phyloP scores from a whole-genome alignment of 2,329 filamentous ascomycete genomes.

The Fusarium piperis region DNA sequence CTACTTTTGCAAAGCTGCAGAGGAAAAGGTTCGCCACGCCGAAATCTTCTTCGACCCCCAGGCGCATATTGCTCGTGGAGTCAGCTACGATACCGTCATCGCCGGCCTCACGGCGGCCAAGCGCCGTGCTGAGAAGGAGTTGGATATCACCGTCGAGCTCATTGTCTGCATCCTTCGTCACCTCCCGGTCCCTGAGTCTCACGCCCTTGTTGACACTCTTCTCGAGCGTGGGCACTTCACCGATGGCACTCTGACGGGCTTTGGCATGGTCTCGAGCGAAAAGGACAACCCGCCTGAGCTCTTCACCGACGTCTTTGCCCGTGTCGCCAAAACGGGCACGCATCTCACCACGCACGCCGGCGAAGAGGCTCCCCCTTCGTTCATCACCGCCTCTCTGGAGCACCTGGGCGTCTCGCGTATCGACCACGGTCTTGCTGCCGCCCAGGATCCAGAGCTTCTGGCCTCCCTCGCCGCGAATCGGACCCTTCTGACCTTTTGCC shows the following conservation, averaged over 20 bases:
- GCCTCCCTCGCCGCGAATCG: conserved; percentile 64
- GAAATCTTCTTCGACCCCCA: conserved; percentile 87
- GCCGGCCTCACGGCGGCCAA: conserved; percentile 70
- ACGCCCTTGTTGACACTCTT: conserved; percentile 48
- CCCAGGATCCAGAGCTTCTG: conserved; percentile 68
- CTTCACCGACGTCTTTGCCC: conserved; percentile 69
- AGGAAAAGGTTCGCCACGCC: conserved; percentile 74
- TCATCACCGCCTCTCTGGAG: conserved; percentile 72
- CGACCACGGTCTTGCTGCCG: conserved; percentile 77
- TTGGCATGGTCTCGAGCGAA: conserved; percentile 76
- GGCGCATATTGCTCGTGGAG: conserved; percentile 72
- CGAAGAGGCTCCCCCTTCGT: conserved; percentile 76
- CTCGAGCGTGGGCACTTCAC: conserved; percentile 54
- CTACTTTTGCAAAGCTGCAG: conserved; percentile 73
- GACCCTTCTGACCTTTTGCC: conserved; percentile 76
- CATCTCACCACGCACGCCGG: conserved; percentile 78
- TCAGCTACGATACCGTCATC: conserved; percentile 71
- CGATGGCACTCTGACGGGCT: conserved; percentile 65
- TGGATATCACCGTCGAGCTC: conserved; percentile 71
- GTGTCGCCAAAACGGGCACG: conserved; percentile 59
- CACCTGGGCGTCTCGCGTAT: conserved; percentile 71
- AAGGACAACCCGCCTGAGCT: conserved; percentile 64
- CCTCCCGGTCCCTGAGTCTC: conserved; percentile 68
- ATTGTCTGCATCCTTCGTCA: conserved; percentile 80
- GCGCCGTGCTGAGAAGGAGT: conserved; percentile 66